Base-by-base conservation (phyloP, 2,329 filamentous ascomycete species). In the Ophiostoma quercus region DNA sequence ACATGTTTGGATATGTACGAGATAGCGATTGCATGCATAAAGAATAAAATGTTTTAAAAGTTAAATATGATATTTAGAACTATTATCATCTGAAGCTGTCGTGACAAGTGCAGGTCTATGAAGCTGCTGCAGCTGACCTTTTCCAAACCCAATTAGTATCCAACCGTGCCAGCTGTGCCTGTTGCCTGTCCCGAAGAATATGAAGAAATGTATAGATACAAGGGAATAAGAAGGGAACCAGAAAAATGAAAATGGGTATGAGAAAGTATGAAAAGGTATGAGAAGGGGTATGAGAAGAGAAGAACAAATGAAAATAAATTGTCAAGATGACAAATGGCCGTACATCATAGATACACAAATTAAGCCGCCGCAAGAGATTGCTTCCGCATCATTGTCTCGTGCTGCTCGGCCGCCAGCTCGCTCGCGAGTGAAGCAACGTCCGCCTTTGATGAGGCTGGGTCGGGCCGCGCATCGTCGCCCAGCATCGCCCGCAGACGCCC, bases 401-500 rank as follows among this genome's bases (percentile, higher is more conserved):
- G 25, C 57, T 29, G 25, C 25, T 62, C 57, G 12, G 25, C 25
- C 25, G 12, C 57, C 57, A 14, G 57, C 22, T 57, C 51, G n/a
- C n/a, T 25, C 51, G n/a, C n/a, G 5, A 62, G 25, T 2, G 57
- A 62, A 32, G 25, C 57, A 7, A 25, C 25, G 25, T 62, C 57
- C 5, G 57, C 25, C 12, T 62, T 62, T 32, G 57, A 25, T 8
- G 57, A 32, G 2, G 19, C 34, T 3, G 62, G 14, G 34, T 37
- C 16, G 3, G 62, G 14, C 7, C 22, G 19, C 6, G 37, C 65
- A 32, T 66, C 65, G 19, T 41, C 19, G 68, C 78, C 80, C 71
- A 93, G 76, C 76, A 94, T 76, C 3, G 82, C 82, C 76, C 88
- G 85, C 4, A 91, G 90, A 73, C 89, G 83, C 76, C 92, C 90